Percentiles rank a stretch among this genome's conserved stretches.
These are phyloP conservation scores for Arabidopsis arenosa DNA, from an alignment of 345 rosid species.

Conservation along the genomic window DNA sequence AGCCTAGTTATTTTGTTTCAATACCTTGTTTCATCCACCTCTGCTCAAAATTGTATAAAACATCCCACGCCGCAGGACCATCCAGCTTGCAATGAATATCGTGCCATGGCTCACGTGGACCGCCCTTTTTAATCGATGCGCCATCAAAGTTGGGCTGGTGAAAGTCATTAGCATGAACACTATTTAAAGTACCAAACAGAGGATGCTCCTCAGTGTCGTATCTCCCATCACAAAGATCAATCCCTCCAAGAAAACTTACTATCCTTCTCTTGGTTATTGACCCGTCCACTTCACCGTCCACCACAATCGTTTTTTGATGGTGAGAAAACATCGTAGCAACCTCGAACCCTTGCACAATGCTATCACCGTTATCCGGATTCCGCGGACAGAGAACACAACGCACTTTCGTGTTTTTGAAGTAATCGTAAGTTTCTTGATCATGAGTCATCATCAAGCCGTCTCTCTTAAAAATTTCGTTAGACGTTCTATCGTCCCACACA, in stretches of 20 bases:
- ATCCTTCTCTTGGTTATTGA: conserved; percentile 51
- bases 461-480: conserved; percentile 48
- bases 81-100: conserved; percentile 87
- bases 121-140: conserved; percentile 70
- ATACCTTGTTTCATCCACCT: conserved; percentile 77
- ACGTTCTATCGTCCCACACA: conserved; percentile 87
- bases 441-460: conserved; percentile 83
- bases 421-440: conserved; percentile 63
- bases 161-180: conserved; percentile 68
- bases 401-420: conserved; percentile 61
- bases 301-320: conserved; percentile 77
- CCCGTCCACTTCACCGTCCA: conserved; percentile 51
- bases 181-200: conserved; percentile 60
- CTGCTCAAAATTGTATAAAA: conserved; percentile 85
- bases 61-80: conserved; percentile 93
- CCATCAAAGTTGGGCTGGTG: conserved; percentile 79
- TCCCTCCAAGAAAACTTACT: conserved; percentile 85
- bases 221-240: conserved; percentile 90
- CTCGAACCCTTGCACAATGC: conserved; percentile 55
- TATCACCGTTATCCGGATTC: conserved; percentile 51
- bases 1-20: neutral
- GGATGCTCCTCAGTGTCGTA: conserved; percentile 78
- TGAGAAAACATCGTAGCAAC: conserved; percentile 69
- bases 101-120: conserved; percentile 98
- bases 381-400: conserved; percentile 74